Conservation (phyloP, 495 filamentous ascomycete genomes). For the Mytilinidion resinicola region DNA sequence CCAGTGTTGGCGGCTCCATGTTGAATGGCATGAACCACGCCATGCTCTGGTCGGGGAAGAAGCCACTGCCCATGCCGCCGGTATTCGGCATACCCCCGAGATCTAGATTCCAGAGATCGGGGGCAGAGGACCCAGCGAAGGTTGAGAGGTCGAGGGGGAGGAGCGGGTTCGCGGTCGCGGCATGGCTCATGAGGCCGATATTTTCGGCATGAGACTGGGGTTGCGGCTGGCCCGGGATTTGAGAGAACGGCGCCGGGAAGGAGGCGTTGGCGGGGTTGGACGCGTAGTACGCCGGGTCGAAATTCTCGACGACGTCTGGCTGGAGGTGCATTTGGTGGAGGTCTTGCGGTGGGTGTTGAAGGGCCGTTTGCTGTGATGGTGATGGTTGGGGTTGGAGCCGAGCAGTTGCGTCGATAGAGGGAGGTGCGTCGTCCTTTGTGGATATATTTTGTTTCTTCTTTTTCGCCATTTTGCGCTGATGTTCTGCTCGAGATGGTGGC, state of each 20-base stretch:
- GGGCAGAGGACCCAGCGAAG: conserved; percentile 16
- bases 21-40: conserved; percentile 98
- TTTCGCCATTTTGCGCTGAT: conserved; percentile 39
- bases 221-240: too few species aligned
- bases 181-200: too few species aligned
- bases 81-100: conserved; percentile 1
- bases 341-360: too few species aligned
- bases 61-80: conserved; percentile 13
- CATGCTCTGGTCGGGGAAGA: conserved; percentile 45
- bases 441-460: conserved; percentile 29
- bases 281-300: too few species aligned
- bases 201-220: too few species aligned
- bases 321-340: too few species aligned
- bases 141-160: conserved; percentile 27
- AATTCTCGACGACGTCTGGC: too few species aligned
- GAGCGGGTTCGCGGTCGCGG: neutral
- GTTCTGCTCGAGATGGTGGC: conserved; percentile 49
- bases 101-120: conserved; percentile 20
- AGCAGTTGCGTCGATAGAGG: too few species aligned
- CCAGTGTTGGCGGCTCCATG: conserved; percentile 64
- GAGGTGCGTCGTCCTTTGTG: neutral
- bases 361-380: too few species aligned
- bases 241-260: too few species aligned
- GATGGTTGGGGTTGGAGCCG: too few species aligned
- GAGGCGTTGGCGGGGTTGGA: too few species aligned